A percentile compares a stretch with the other conserved stretches of the same genome.
Evolutionary conservation across 371 early-diverging fungal species (phyloP).

Genomic region (Cokeromyces recurvatus): DNA sequence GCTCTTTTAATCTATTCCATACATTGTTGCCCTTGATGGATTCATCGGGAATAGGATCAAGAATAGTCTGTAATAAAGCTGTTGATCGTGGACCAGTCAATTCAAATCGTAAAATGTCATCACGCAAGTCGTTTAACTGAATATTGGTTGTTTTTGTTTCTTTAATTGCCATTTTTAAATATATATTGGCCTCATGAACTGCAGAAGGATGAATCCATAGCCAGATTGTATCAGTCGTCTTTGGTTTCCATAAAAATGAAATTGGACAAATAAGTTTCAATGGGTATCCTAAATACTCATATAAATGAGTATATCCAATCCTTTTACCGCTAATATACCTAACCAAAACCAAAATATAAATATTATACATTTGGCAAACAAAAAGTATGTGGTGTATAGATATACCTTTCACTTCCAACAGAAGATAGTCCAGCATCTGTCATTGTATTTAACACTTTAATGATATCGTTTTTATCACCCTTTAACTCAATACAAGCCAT

Average conservation of each 20-base stretch:
- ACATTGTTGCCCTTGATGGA: conserved; percentile 9
- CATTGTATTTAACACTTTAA: conserved; percentile 42
- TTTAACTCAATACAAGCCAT: conserved; percentile 63
- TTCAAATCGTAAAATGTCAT: conserved; percentile 60
- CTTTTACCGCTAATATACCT: conserved; percentile 62
- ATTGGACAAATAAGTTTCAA: conserved; percentile 54
- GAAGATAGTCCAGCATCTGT: conserved; percentile 62
- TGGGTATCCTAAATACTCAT: conserved; percentile 54
- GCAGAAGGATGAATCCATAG: conserved; percentile 68
- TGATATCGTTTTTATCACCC: conserved; percentile 53
- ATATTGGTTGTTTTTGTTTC: conserved; percentile 11
- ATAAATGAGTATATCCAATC: conserved; percentile 52
- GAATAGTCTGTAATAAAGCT: conserved; percentile 58
- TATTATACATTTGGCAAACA: too few species aligned
- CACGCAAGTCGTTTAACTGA: conserved; percentile 24
- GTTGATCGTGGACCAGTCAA: conserved; percentile 77
- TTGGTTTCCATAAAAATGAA: conserved; percentile 66
- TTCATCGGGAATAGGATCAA: conserved; percentile 29
- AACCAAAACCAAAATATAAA: too few species aligned
- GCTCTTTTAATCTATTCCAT: conserved; percentile 45
- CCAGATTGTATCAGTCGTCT: conserved; percentile 45
- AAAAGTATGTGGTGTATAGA: too few species aligned
- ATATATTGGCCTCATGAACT: conserved; percentile 26
- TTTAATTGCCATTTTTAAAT: conserved; percentile 6
- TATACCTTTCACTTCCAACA: conserved; percentile 61